Evolutionary conservation across 208 protist species (phyloP).

Genomic region (Angomonas deanei): DNA sequence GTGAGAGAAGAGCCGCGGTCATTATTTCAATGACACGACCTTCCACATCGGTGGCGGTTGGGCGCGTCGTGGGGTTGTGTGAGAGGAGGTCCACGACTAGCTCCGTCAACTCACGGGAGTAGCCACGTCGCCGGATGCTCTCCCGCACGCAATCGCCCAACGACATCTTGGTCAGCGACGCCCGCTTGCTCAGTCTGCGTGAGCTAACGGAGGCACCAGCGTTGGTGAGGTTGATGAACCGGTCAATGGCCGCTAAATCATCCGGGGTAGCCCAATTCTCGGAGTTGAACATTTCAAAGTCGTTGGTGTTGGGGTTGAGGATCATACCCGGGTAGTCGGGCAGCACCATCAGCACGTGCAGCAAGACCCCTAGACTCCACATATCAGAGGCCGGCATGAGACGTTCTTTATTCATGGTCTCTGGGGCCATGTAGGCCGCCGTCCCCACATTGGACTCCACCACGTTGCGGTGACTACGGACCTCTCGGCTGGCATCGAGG

Average conservation of each 20-base stretch:
- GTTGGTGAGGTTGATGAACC: slow-evolving; percentile 18
- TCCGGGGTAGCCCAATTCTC: slow-evolving; percentile 44
- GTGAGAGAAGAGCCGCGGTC: slow-evolving; percentile 19
- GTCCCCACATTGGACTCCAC: slow-evolving; percentile 39
- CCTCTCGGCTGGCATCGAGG: slow-evolving; percentile 56
- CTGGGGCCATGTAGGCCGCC: slow-evolving; percentile 68
- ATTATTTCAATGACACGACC: slow-evolving; percentile 55
- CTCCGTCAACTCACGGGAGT: slow-evolving; percentile 32
- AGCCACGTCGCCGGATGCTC: slow-evolving; percentile 39
- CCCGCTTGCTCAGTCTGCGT: not conserved
- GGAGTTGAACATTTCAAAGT: slow-evolving; percentile 54
- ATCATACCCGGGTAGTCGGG: slow-evolving; percentile 72
- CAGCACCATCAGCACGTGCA: slow-evolving; percentile 68
- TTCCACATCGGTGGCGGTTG: slow-evolving; percentile 22
- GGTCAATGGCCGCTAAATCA: slow-evolving; percentile 28
- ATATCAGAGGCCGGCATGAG: slow-evolving; percentile 75
- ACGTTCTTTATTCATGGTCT: slow-evolving; percentile 47
- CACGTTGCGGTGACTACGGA: slow-evolving; percentile 21
- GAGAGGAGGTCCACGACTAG: slow-evolving; percentile 51
- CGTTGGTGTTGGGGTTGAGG: slow-evolving; percentile 34
- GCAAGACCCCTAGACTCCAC: slow-evolving; percentile 73
- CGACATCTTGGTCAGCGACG: slow-evolving; percentile 15
- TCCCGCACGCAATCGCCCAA: slow-evolving; percentile 36
- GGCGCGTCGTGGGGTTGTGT: slow-evolving; percentile 52
- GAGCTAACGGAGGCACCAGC: slow-evolving; percentile 10